phyloP scores from a whole-genome alignment of 306 rosid genomes.

The Ziziphus jujuba region DNA sequence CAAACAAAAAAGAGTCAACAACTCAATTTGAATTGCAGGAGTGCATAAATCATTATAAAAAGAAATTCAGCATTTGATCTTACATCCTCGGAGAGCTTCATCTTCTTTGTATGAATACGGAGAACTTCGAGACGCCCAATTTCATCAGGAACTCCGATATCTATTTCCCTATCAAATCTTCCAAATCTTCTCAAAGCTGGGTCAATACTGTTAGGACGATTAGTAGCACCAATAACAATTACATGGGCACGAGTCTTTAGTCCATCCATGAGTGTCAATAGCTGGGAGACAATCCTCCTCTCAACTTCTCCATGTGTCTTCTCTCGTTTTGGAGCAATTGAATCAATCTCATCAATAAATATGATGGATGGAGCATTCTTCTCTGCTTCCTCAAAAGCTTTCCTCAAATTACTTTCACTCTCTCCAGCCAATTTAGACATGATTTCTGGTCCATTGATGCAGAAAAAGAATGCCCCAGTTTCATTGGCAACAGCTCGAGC shows the following conservation, averaged over 20 bases:
- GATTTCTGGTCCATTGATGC: constrained; percentile 95
- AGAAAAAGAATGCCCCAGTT: constrained; percentile 98
- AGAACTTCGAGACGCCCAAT: constrained; percentile 96
- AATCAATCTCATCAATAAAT: constrained; percentile 92
- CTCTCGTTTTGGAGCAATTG: constrained; percentile 96
- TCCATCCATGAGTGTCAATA: constrained; percentile 96
- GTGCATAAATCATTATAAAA: not conserved
- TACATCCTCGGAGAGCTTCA: constrained; percentile 97
- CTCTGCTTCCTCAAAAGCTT: constrained; percentile 99
- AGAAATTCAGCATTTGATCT: constrained; percentile 14
- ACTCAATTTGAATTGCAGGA: constrained; percentile 12
- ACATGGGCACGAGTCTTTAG: constrained; percentile 92
- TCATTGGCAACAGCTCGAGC: constrained; percentile 98
- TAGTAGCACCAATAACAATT: constrained; percentile 95
- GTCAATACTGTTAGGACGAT: constrained; percentile 95
- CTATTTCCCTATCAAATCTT: constrained; percentile 95
- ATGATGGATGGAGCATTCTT: constrained; percentile 99
- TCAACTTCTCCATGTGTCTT: constrained; percentile 99
- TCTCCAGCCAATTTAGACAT: constrained; percentile 97
- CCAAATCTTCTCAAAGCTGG: constrained; percentile 98
- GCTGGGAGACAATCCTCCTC: constrained; percentile 96
- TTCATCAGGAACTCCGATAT: constrained; percentile 95
- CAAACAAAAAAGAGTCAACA: not conserved
- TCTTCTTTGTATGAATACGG: constrained; percentile 94
- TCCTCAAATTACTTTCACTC: constrained; percentile 95